Conservation (phyloP, 176 grass and related monocot species). For the Rhynchospora pubera region DNA sequence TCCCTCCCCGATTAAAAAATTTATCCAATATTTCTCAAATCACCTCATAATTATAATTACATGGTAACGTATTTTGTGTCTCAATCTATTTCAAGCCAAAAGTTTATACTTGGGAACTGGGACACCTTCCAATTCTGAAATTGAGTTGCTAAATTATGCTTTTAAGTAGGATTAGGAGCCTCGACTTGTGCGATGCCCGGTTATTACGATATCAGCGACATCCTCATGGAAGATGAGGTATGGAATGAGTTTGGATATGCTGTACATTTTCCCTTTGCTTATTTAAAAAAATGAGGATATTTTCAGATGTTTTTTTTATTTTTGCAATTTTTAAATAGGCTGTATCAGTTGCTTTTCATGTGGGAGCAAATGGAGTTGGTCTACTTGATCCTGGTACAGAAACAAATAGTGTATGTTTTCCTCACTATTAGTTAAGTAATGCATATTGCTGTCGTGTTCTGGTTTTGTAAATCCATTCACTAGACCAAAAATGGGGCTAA, state of each 20-base stretch:
- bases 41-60: too few species aligned
- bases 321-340: conserved; percentile 27
- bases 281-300: background rate
- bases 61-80: too few species aligned
- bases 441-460: background rate
- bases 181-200: conserved; percentile 33
- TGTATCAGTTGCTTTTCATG: conserved; percentile 65
- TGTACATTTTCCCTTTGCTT: background rate
- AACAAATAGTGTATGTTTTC: conserved; percentile 53
- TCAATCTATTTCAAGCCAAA: too few species aligned
- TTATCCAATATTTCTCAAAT: too few species aligned
- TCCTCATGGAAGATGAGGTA: conserved; percentile 6
- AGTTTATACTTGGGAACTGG: too few species aligned
- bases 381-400: conserved; percentile 77
- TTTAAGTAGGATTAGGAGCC: too few species aligned
- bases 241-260: too few species aligned
- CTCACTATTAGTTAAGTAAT: background rate
- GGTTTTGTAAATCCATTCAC: background rate
- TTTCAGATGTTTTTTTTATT: background rate
- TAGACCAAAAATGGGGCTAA: background rate
- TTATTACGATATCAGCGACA: conserved; percentile 58
- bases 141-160: too few species aligned
- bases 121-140: too few species aligned
- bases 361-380: conserved; percentile 58
- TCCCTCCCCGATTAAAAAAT: too few species aligned